Percentiles rank a stretch among this genome's conserved stretches.
These are phyloP conservation scores for Scleroderma bovista DNA, from an alignment of 768 basidiomycete species.

Conservation along the genomic window DNA sequence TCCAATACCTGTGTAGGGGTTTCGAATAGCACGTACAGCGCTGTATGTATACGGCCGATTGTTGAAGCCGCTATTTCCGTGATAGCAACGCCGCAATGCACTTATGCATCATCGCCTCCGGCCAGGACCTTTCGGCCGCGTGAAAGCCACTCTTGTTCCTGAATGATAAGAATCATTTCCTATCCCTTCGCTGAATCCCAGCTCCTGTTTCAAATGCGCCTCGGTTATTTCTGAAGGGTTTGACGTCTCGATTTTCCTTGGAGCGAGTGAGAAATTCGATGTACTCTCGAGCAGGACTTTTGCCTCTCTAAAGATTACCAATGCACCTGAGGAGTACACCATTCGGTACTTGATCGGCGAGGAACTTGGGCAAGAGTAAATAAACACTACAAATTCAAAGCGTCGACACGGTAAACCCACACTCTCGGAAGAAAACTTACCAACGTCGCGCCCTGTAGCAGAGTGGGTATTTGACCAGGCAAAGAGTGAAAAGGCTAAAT, in stretches of 20 bases:
- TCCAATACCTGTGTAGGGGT: not conserved
- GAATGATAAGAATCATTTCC: constrained; percentile 6
- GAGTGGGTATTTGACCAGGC: constrained; percentile 50
- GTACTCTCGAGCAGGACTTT: constrained; percentile 45
- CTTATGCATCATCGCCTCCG: constrained; percentile 39
- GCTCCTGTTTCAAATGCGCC: constrained; percentile 51
- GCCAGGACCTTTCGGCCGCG: constrained; percentile 63
- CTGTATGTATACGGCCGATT: too few relatives aligned
- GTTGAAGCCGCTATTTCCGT: not conserved
- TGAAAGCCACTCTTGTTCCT: constrained; percentile 45
- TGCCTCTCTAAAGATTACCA: constrained; percentile 50
- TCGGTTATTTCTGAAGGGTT: constrained; percentile 71
- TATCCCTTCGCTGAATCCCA: constrained; percentile 33
- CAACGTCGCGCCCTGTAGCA: constrained; percentile 49
- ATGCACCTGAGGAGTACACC: constrained; percentile 76
- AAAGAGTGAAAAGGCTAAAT: constrained; percentile 54
- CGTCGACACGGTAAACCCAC: not conserved
- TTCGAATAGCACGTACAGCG: not conserved
- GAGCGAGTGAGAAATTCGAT: constrained; percentile 36
- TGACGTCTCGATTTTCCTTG: constrained; percentile 78
- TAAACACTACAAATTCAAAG: constrained; percentile 54
- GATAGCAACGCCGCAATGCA: not conserved
- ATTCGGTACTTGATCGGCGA: constrained; percentile 85
- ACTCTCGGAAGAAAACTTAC: constrained; percentile 34
- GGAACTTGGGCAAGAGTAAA: constrained; percentile 83